Base-by-base conservation (phyloP, 805 yeast genomes). In the Starmera dryadoides region DNA sequence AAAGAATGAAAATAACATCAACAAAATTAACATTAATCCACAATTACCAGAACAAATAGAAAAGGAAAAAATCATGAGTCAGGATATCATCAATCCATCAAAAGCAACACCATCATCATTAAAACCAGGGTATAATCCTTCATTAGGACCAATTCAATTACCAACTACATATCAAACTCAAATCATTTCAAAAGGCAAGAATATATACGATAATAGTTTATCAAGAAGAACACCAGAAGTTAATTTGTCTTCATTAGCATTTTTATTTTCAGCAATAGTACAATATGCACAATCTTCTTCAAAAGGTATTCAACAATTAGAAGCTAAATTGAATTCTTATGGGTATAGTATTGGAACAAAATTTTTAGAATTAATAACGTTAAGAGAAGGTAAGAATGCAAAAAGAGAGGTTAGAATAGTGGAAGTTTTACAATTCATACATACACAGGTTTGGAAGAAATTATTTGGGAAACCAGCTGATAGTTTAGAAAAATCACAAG, bases 281-380 rank as follows among this genome's bases (percentile, higher is more conserved):
- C 77, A 77, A 43, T 76, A 82, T 69, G 64, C 77, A 25, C 81
- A 80, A 42, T 63, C 66, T 35, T 68, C 74, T 37, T 75, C 86
- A 6, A 75, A 71, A 41, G 86, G 87, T 14, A 69, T 86, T 22
- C 79, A 75, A 42, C 89, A 86, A 48, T 55, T 79, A 30, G 86
- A 77, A 47, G 55, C 67, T 3, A 63, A 80, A 38, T 67, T 86
- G 36, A 86, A 82, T 55, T 75, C 79, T 10, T 61, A 84, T 33
- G 96, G 96, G 1, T 85, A 86, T 55, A 77, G 78, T 30, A 74
- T 87, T 30, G 96, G 96, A 2, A 73, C 77, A 40, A 73, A 86
- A 45, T 68, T 74, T 46, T 60, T 86, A 26, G 95, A 87, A 54
- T 64, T 87, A 44, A 66, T 77, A 7, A 78, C 83, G 28, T 52